Conservation (phyloP, 108 stramenopile species). For the Nannochloropsis salina region DNA sequence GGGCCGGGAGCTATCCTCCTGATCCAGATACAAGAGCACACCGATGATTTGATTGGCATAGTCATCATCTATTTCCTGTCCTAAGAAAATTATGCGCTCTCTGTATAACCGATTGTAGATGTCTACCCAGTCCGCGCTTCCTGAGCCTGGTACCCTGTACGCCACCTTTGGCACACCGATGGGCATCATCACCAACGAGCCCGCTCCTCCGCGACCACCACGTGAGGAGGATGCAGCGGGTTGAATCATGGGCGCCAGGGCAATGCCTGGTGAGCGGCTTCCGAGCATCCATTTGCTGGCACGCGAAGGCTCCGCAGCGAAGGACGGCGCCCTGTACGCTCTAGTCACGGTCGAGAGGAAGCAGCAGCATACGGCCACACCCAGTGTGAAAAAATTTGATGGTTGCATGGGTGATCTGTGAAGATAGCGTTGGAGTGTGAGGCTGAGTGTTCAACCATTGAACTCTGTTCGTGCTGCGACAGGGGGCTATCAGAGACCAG, state of each 20-base stretch:
- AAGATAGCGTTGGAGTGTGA: background rate
- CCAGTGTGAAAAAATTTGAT: background rate
- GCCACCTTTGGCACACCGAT: conserved; percentile 85
- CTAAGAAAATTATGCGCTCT: conserved; percentile 96
- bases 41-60: conserved; percentile 95
- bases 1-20: conserved; percentile 85
- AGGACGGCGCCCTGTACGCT: background rate
- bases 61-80: conserved; percentile 96
- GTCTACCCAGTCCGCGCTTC: conserved; percentile 77
- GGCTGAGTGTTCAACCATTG: background rate
- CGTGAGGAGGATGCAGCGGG: background rate
- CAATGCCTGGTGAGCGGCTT: background rate
- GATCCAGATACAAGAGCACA: conserved; percentile 81
- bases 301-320: background rate
- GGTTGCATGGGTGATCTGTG: background rate
- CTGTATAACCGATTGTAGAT: conserved; percentile 97
- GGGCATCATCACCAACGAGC: conserved; percentile 89
- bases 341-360: background rate
- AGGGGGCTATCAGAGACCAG: too few relatives aligned
- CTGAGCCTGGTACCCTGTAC: conserved; percentile 80
- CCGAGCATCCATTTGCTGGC: conserved; percentile 19
- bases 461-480: too few relatives aligned
- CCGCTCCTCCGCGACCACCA: conserved; percentile 32
- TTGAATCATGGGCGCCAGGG: background rate
- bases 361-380: background rate